These are phyloP conservation scores for Vaccinium vitisidaea DNA, from an alignment of 148 eudicot species.

Conservation along the genomic window DNA sequence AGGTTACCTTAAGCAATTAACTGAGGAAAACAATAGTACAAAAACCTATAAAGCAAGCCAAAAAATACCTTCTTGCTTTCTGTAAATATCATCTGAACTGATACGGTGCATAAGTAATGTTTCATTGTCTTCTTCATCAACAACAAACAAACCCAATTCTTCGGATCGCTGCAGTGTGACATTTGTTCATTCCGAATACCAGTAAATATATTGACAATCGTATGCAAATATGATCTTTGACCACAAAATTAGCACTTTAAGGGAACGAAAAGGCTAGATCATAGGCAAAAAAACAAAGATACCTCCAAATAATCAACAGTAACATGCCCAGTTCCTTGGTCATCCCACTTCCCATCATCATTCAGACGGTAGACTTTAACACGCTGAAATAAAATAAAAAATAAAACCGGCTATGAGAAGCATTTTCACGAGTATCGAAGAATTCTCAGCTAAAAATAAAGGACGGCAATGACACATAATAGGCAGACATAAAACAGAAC, in stretches of 20 bases:
- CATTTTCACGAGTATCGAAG: not conserved
- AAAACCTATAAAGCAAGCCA: not conserved
- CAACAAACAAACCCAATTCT: constrained; percentile 72
- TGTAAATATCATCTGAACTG: constrained; percentile 74
- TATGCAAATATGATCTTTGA: not conserved
- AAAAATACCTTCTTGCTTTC: constrained; percentile 87
- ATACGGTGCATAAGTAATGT: constrained; percentile 81
- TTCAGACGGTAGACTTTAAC: constrained; percentile 85
- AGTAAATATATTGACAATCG: not conserved
- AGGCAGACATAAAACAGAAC: not conserved
- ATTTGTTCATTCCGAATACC: constrained; percentile 6
- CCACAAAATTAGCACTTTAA: not conserved
- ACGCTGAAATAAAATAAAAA: constrained; percentile 45
- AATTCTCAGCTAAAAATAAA: not conserved
- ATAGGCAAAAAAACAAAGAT: constrained; percentile 3
- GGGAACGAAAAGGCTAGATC: not conserved
- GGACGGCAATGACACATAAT: not conserved
- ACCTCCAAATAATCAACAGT: constrained; percentile 95
- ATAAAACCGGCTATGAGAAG: not conserved
- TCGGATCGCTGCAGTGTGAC: constrained; percentile 65
- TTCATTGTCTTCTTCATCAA: constrained; percentile 88
- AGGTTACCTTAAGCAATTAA: not conserved
- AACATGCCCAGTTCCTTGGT: constrained; percentile 96
- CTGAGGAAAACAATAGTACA: not conserved
- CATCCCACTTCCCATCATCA: constrained; percentile 98